phyloP scores from a whole-genome alignment of 2,329 filamentous ascomycete species.

The Penicillium thymicola region DNA sequence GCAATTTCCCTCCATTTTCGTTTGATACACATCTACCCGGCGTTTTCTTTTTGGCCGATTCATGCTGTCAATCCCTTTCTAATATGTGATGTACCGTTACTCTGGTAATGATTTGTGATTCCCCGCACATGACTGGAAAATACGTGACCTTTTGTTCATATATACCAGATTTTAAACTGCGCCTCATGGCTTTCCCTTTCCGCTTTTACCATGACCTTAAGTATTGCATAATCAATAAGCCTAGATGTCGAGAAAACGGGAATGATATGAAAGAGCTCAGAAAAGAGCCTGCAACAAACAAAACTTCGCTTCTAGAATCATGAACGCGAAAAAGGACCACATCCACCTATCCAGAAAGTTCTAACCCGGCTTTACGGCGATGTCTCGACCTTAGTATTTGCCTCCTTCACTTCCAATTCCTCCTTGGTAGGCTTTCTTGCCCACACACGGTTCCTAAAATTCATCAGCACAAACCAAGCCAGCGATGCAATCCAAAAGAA shows the following conservation, averaged over 20 bases:
- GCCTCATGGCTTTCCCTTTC: not conserved
- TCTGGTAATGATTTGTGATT: not conserved
- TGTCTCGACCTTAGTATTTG: not conserved
- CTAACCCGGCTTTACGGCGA: not conserved
- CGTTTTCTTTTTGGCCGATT: conserved; percentile 6
- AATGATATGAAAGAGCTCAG: not conserved
- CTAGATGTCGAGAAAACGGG: not conserved
- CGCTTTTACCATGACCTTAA: not conserved
- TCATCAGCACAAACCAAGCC: not conserved
- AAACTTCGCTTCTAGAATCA: not conserved
- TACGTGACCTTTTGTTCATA: not conserved
- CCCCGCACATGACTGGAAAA: conserved; percentile 11
- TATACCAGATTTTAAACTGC: not conserved
- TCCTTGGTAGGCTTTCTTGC: conserved; percentile 1
- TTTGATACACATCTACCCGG: conserved; percentile 4
- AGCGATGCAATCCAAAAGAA: not conserved
- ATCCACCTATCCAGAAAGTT: not conserved
- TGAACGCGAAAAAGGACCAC: not conserved
- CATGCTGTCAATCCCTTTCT: not conserved
- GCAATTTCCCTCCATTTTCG: not conserved
- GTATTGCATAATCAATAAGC: not conserved
- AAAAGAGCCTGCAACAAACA: not conserved
- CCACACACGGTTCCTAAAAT: not conserved
- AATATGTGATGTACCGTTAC: not conserved
- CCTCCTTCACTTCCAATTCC: not conserved